Evolutionary conservation across 164 flowering plant species (phyloP).

Genomic region (Stephania japonica): DNA sequence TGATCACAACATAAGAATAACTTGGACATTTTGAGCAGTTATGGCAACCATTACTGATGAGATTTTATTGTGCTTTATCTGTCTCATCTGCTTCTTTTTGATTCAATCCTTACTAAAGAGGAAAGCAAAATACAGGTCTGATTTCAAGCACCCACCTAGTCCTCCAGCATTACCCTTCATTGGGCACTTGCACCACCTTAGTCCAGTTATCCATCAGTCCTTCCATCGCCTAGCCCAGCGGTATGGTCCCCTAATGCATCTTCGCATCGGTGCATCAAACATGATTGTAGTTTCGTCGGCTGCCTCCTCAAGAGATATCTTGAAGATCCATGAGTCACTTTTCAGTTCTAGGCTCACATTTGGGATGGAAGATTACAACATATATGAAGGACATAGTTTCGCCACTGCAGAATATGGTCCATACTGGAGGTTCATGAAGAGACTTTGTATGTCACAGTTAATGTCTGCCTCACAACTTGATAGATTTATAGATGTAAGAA

Average conservation of each 20-base stretch:
- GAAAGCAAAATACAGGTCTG: not conserved
- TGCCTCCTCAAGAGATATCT: slow-evolving; percentile 33
- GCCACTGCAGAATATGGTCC: slow-evolving; percentile 34
- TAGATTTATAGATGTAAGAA: slow-evolving; percentile 16
- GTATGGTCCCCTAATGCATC: slow-evolving; percentile 33
- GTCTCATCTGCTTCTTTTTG: not conserved
- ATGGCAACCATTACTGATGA: not conserved
- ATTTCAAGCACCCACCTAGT: slow-evolving; percentile 29
- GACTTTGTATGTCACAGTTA: slow-evolving; percentile 37
- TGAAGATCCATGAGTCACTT: slow-evolving; percentile 38
- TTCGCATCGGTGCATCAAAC: slow-evolving; percentile 29
- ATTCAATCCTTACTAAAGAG: not conserved
- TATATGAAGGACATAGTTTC: slow-evolving; percentile 30
- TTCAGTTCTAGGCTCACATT: slow-evolving; percentile 26
- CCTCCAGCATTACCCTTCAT: slow-evolving; percentile 39
- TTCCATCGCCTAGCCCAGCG: slow-evolving; percentile 30
- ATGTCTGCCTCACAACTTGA: slow-evolving; percentile 22
- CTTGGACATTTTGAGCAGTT: not conserved
- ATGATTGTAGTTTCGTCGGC: slow-evolving; percentile 37
- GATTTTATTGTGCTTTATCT: not conserved
- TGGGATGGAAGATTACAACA: slow-evolving; percentile 19
- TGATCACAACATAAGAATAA: not conserved
- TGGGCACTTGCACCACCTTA: slow-evolving; percentile 42
- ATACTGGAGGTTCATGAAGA: slow-evolving; percentile 54
- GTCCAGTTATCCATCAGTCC: slow-evolving; percentile 32